phyloP scores from a whole-genome alignment of 441 rosid species.

The Viola pubescens region DNA sequence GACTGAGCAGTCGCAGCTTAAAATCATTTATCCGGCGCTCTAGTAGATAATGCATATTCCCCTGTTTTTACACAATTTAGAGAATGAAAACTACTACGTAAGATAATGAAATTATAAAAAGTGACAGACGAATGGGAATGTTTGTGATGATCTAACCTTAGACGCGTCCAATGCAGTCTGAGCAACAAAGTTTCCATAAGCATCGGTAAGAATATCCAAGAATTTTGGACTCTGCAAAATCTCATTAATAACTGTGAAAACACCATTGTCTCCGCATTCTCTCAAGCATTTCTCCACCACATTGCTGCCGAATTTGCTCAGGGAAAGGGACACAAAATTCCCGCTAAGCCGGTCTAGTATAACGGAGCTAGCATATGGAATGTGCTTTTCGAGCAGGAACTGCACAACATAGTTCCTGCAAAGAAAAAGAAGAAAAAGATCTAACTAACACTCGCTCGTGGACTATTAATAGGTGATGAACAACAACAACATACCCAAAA shows the following conservation, averaged over 20 bases:
- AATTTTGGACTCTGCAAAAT: constrained; percentile 16
- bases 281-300: constrained; percentile 44
- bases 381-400: constrained; percentile 17
- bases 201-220: constrained; percentile 21
- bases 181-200: constrained; percentile 39
- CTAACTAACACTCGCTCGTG: not conserved
- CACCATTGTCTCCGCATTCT: constrained; percentile 12
- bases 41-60: too few relatives aligned
- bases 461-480: not conserved
- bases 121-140: too few relatives aligned
- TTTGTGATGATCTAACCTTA: constrained; percentile 22
- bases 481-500: constrained; percentile 27
- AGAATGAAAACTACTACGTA: too few relatives aligned
- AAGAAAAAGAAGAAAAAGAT: not conserved
- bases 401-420: constrained; percentile 51
- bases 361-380: constrained; percentile 10
- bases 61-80: too few relatives aligned
- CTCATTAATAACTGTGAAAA: constrained; percentile 23
- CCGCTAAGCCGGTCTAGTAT: constrained; percentile 25
- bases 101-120: too few relatives aligned
- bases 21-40: too few relatives aligned
- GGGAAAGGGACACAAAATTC: constrained; percentile 23
- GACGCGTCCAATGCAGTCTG: constrained; percentile 27
- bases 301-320: constrained; percentile 36
- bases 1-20: too few relatives aligned